A percentile compares a stretch with the other conserved stretches of the same genome.
These are phyloP conservation scores for Acer campestre DNA, from an alignment of 345 rosid genomes.

Conservation along the genomic window DNA sequence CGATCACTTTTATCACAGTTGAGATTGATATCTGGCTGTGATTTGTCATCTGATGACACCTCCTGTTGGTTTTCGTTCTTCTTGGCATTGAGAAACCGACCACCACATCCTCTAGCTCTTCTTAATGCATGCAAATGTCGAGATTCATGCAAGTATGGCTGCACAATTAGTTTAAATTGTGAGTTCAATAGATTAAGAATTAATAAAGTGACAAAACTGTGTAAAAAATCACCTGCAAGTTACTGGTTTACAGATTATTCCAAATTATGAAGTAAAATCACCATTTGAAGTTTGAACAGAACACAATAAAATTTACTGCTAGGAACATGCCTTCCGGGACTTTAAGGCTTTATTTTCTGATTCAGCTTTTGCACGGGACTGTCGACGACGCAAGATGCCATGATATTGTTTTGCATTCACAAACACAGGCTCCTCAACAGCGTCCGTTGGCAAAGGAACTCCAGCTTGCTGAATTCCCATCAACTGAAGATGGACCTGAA, in stretches of 20 bases:
- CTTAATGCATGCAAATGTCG: conserved; percentile 91
- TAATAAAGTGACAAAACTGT: background rate
- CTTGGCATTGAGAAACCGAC: conserved; percentile 86
- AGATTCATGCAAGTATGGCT: conserved; percentile 98
- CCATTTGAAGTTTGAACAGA: background rate
- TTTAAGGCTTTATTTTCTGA: conserved; percentile 63
- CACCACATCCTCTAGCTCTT: conserved; percentile 96
- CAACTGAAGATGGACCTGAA: conserved; percentile 85
- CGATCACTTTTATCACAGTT: conserved; percentile 51
- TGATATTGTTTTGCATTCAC: conserved; percentile 98
- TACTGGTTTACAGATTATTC: background rate
- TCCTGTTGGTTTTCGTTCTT: conserved; percentile 54
- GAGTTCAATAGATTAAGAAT: conserved; percentile 13
- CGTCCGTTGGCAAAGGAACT: conserved; percentile 88
- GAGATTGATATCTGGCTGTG: conserved; percentile 65
- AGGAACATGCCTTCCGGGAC: conserved; percentile 65
- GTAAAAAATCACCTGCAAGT: background rate
- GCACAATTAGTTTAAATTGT: conserved; percentile 27
- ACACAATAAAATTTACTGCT: conserved; percentile 4
- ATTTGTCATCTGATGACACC: conserved; percentile 52
- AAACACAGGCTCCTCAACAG: conserved; percentile 97
- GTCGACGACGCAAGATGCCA: conserved; percentile 93
- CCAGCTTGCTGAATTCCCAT: conserved; percentile 99
- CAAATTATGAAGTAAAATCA: conserved; percentile 4
- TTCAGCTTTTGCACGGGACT: conserved; percentile 94